phyloP scores from a whole-genome alignment of 441 rosid genomes.

The Adansonia rubrostipa region DNA sequence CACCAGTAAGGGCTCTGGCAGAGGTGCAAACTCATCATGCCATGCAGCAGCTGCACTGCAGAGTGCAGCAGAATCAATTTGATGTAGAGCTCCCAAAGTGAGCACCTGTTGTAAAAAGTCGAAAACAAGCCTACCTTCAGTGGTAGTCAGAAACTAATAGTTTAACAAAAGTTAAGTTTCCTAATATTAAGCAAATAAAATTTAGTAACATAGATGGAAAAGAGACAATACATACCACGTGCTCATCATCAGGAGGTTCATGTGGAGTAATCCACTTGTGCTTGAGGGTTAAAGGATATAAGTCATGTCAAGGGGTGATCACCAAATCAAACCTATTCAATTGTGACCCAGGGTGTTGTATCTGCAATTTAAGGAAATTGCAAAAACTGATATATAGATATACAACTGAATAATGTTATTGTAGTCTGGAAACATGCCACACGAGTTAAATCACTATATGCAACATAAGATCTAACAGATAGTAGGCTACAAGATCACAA shows the following conservation, averaged over 20 bases:
- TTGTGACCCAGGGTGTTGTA: conserved; percentile 85
- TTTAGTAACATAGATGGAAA: conserved; percentile 4
- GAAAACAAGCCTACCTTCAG: conserved; percentile 12
- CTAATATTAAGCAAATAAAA: neutral
- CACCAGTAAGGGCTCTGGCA: conserved; percentile 84
- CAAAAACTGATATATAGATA: neutral
- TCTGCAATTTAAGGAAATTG: conserved; percentile 46
- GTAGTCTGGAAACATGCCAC: neutral
- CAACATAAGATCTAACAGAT: neutral
- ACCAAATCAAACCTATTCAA: conserved; percentile 90
- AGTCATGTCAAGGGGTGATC: conserved; percentile 88
- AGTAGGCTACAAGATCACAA: neutral
- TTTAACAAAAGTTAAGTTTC: conserved; percentile 25
- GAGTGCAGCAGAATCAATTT: conserved; percentile 75
- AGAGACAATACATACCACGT: conserved; percentile 60
- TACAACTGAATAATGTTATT: neutral
- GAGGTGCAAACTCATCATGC: conserved; percentile 85
- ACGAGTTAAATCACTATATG: neutral
- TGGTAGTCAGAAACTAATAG: conserved; percentile 17
- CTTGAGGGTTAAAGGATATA: conserved; percentile 78
- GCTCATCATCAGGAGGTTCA: conserved; percentile 65
- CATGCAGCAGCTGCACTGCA: conserved; percentile 75
- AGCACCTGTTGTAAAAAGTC: conserved; percentile 55
- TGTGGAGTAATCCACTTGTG: conserved; percentile 81
- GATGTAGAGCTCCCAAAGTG: conserved; percentile 88